Base-by-base conservation (phyloP, 2,329 filamentous ascomycete genomes). In the Fusarium sp. region DNA sequence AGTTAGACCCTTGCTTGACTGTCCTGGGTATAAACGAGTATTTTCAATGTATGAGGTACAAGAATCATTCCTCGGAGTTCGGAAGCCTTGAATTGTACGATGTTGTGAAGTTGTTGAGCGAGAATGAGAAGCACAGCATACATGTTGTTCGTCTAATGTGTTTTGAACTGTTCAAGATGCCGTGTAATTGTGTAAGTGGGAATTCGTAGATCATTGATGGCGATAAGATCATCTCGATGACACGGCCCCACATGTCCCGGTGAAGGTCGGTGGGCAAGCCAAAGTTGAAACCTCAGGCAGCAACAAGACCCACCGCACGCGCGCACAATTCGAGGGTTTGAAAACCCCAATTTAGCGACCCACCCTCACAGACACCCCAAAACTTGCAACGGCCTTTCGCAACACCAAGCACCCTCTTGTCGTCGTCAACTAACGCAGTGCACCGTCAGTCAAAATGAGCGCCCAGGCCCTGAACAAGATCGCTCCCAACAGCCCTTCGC, bases 401-500 rank as follows among this genome's bases (percentile, higher is more conserved):
- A 69, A 73, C 74, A 71, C 64, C 69, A 75, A 67, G 65, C 67
- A 50, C 66, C 44, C 56, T 67, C 27, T 49, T 53, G 65, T 72
- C 74, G 69, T 73, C 70, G 74, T 73, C 72, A 74, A 72, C 73
- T 25, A 49, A 69, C 75, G 73, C 76, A 75, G 76, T 75, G 76
- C 73, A 80, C 73, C 42, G 73, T 81, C 79, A 44, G 84, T 83
- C 85, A 89, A 81, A 79, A 90, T 90, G 88, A 85, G 82, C 82
- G 80, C 81, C 80, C 83, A 92, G 84, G 87, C 92, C 82, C 85
- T 96, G 82, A 97, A 97, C 92, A 98, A 98, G 93, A 98, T 98
- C 85, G 93, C 94, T 82, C 84, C 90, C 83, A 97, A 96, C 91
- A 96, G 93, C 91, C 91, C 95, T 78, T 97, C 95, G 86, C 90